phyloP scores from a whole-genome alignment of 2,329 filamentous ascomycete species.

The Cyanodermella asteris region DNA sequence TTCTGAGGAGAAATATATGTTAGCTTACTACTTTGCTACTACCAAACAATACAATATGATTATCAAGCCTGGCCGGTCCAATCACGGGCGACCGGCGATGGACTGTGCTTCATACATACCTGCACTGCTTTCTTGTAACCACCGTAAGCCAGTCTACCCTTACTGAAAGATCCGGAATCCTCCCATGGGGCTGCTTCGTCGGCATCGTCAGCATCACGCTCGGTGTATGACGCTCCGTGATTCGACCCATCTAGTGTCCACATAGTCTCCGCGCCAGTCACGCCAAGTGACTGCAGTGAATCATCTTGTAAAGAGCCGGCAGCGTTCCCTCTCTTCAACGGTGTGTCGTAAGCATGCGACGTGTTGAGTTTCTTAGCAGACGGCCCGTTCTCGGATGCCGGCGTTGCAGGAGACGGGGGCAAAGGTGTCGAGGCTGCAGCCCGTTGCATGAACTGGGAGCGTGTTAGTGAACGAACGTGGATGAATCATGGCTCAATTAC shows the following conservation, averaged over 20 bases:
- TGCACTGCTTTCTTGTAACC: constrained; percentile 6
- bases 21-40: constrained; percentile 2
- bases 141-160: no score
- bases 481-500: constrained; percentile 13
- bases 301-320: constrained; percentile 1
- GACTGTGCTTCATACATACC: constrained; percentile 2
- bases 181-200: no score
- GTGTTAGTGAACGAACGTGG: constrained; percentile 4
- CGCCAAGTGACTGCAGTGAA: background rate
- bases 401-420: constrained; percentile 1
- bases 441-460: constrained; percentile 67
- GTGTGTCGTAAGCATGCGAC: background rate
- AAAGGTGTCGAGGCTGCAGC: constrained; percentile 40
- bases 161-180: no score
- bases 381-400: constrained; percentile 1
- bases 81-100: background rate
- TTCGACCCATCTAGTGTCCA: background rate
- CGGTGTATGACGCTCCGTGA: background rate
- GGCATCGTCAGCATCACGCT: constrained; percentile 5
- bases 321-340: background rate
- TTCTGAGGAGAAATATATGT: constrained; percentile 2
- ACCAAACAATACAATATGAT: constrained; percentile 5
- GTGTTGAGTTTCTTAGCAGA: constrained; percentile 1
- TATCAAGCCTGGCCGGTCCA: no score
- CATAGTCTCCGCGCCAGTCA: background rate